phyloP scores from a whole-genome alignment of 2,329 filamentous ascomycete genomes.

The Pestalotiopsis sp. region DNA sequence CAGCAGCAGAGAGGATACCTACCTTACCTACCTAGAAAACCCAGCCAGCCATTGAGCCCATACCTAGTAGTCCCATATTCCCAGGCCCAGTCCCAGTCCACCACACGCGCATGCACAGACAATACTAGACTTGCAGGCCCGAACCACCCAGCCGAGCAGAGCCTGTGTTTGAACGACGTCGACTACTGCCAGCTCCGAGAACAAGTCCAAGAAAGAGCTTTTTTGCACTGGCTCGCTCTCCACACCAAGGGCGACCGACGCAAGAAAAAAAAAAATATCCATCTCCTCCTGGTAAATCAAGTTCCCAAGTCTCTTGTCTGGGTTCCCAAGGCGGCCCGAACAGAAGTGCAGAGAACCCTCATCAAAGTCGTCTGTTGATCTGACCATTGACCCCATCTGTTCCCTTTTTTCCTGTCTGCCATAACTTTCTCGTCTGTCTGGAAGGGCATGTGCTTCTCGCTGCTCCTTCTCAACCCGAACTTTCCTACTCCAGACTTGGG shows the following conservation, averaged over 20 bases:
- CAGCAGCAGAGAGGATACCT: too few species aligned
- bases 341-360: not conserved
- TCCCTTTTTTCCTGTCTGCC: not conserved
- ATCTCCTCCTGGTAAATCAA: not conserved
- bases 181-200: constrained; percentile 4
- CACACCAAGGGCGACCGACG: not conserved
- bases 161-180: constrained; percentile 1
- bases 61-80: not conserved
- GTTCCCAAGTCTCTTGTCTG: not conserved
- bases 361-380: constrained; percentile 7
- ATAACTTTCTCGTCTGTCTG: not conserved
- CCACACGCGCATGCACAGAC: constrained; percentile 8
- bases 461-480: not conserved
- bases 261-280: not conserved
- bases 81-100: not conserved
- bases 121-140: constrained; percentile 7
- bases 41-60: not conserved
- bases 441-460: not conserved
- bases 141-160: not conserved
- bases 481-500: not conserved
- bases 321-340: constrained; percentile 4
- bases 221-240: not conserved
- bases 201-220: not conserved
- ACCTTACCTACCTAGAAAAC: too few species aligned
- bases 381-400: not conserved